phyloP scores from a whole-genome alignment of 2,329 filamentous ascomycete genomes.

The Xylariaceae sp. region DNA sequence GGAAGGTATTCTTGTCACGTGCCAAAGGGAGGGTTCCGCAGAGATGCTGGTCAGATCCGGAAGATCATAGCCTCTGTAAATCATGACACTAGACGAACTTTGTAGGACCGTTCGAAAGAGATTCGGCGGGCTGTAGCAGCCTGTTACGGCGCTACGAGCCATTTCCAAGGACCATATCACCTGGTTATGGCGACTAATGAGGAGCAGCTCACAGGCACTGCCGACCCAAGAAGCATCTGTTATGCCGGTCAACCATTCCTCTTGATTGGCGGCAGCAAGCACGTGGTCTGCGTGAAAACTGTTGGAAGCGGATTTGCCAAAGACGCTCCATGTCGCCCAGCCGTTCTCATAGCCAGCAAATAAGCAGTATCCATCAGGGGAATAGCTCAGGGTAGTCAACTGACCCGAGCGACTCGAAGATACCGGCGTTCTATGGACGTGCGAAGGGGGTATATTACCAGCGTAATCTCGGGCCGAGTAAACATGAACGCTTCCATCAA shows the following conservation, averaged over 20 bases:
- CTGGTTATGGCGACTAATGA: constrained; percentile 66
- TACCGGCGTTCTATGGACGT: constrained; percentile 65
- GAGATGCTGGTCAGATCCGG: constrained; percentile 88
- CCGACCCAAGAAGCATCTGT: constrained; percentile 79
- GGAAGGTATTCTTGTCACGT: constrained; percentile 79
- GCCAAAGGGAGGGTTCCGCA: constrained; percentile 90
- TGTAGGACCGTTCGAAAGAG: constrained; percentile 84
- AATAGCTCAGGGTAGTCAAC: constrained; percentile 75
- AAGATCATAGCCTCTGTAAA: constrained; percentile 90
- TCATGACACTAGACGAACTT: constrained; percentile 80
- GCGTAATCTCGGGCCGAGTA: constrained; percentile 91
- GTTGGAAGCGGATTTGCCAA: constrained; percentile 80
- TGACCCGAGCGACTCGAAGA: constrained; percentile 63
- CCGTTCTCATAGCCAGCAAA: constrained; percentile 90
- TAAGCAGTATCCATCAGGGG: constrained; percentile 91
- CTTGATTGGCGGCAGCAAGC: constrained; percentile 62
- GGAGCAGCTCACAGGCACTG: constrained; percentile 77
- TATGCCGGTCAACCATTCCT: constrained; percentile 80
- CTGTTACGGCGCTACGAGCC: constrained; percentile 86
- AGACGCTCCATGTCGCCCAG: constrained; percentile 97
- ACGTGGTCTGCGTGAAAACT: constrained; percentile 69
- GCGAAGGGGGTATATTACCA: constrained; percentile 85
- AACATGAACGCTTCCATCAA: constrained; percentile 74
- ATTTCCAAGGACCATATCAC: constrained; percentile 85
- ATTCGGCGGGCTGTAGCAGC: constrained; percentile 87